Evolutionary conservation across 2,329 filamentous ascomycete genomes (phyloP), one percentile per base, ranked within the genome.

Genomic region (Aspergillus uvarum): DNA sequence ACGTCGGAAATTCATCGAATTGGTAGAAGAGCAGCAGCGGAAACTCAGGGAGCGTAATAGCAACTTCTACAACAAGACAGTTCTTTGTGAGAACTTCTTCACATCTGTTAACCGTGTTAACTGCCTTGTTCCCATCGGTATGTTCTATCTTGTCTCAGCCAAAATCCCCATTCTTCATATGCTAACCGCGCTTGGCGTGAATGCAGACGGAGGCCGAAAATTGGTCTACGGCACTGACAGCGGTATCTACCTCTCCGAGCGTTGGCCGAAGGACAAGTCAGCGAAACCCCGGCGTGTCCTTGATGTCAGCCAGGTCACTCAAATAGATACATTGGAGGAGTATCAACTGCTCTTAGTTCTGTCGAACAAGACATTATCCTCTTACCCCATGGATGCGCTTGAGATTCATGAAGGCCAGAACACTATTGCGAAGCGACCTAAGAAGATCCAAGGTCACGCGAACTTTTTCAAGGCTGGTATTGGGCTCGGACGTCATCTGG

Each of bases 391-490:
- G 55, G 89, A 94, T 63, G 92, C 92, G 14, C 82, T 99, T 59
- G 94, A 96, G 69, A 85, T 89, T 2, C 89, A 89, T 64, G 93
- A 98, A 70, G 81, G 81, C 51, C 83, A 85, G 61, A 89, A 88
- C 54, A 85, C 91, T 35, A 81, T 93, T 58, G 87, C 87, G 16
- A 96, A 95, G 76, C 87, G 92, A 47, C 92, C 92, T 8, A 94
- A 95, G 81, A 97, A 97, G 82, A 98, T 99, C 65, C 90, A 93
- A 76, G 96, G 91, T 69, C 93, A 97, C 78, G 96, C 94, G 77
- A 97, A 94, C 76, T 99, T 98, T 81, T 99, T 99, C 87, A 96
- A 96, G 79, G 90, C 92, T 19, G 95, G 95, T 44, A 96, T 97
- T 70, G 98, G 95, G 73, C 84, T 97, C 61, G 93, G 95, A 35